Evolutionary conservation across 441 rosid species (phyloP), one percentile per base, ranked within the genome.

Genomic region (Gossypium davidsonii): DNA sequence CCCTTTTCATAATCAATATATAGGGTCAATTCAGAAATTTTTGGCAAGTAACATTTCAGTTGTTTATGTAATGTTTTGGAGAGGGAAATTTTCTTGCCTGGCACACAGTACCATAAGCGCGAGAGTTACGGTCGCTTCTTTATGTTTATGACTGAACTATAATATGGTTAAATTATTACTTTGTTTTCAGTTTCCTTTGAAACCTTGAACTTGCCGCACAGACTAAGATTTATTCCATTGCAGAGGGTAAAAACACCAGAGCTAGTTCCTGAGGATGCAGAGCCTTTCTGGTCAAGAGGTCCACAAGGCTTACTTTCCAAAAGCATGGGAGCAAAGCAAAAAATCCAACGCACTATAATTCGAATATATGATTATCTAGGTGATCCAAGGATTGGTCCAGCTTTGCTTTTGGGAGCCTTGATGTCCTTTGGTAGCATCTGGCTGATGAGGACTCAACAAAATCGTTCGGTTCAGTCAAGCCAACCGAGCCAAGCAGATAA

Each of bases 351-450:
- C 73, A 55, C 85, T 49, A 55, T 74, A 67, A 78, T 65, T 71
- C 78, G 76, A 79, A 57, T 76, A 76, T 74, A 51, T 46, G 92
- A 90, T 81, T 82, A 78, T 70, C 57, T 91, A 39, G 86, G 82
- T 51, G 99, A 95, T 79, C 98, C 99, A 42, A 90, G 99, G 74
- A 83, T 90, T 48, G 98, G 99, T 60, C 95, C 99, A 1, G 79
- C 85, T 79, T 85, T 95, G 84, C 96, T 95, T 80, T 78, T 95
- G 83, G 90, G 85, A 74, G 88, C 98, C 68, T 83, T 95, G 67
- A 70, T 95, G 80, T 86, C 95, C 28, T 85, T 80, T 61, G 97
- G 93, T 61, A 79, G 86, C 71, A 78, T 88, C 72, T 95, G 92
- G 94, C 74, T 91, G 81, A 79, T 56, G 67, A 88, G 94, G 83